Conservation (phyloP, 2,329 filamentous ascomycete genomes). For the Aspergillus thermomutatus region DNA sequence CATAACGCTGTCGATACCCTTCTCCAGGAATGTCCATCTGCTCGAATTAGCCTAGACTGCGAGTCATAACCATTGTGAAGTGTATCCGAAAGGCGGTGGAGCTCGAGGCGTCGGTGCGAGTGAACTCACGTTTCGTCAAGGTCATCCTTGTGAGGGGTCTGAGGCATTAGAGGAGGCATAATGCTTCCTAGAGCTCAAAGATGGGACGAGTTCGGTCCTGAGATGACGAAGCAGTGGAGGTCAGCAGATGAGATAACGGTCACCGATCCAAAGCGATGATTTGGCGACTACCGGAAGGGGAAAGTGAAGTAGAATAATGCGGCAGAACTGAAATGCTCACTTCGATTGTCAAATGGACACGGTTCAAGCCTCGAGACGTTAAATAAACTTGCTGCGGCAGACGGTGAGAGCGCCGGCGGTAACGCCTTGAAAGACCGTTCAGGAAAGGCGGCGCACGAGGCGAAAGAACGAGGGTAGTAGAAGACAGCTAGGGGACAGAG, state of each 20-base stretch:
- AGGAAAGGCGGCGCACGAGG: conserved; percentile 10
- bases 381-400: not conserved
- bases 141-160: conserved; percentile 55
- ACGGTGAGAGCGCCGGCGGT: conserved; percentile 11
- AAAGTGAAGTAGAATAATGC: not conserved
- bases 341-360: not conserved
- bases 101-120: not conserved
- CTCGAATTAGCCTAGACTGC: conserved; percentile 16
- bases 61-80: not conserved
- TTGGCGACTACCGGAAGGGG: not conserved
- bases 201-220: conserved; percentile 1
- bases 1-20: conserved; percentile 91
- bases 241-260: conserved; percentile 1
- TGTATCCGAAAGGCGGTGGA: not conserved
- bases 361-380: not conserved
- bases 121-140: conserved; percentile 58
- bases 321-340: not conserved
- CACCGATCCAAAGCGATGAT: not conserved
- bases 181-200: conserved; percentile 10
- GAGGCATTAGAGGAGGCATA: conserved; percentile 40
- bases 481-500: not conserved
- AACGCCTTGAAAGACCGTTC: conserved; percentile 16
- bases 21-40: conserved; percentile 87
- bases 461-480: not conserved
- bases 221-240: conserved; percentile 1